phyloP scores from a whole-genome alignment of 768 basidiomycete genomes.

The Pleurotus tuber-regium region DNA sequence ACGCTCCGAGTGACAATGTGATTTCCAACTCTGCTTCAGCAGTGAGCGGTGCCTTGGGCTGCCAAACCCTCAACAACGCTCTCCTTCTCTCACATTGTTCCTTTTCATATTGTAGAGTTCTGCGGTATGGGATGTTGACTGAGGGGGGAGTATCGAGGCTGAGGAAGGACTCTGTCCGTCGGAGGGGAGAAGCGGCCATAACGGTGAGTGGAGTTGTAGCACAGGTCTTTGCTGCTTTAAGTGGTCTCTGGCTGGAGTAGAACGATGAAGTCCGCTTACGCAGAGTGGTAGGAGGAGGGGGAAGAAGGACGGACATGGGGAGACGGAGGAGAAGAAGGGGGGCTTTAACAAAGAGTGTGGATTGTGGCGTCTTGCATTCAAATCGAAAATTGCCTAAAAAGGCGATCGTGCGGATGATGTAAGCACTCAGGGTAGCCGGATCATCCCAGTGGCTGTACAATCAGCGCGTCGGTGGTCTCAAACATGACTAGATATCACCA shows the following conservation, averaged over 20 bases:
- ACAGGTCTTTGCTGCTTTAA: constrained; percentile 1
- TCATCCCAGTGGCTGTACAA: background rate
- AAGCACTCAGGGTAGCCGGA: constrained; percentile 2
- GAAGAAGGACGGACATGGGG: constrained; percentile 3
- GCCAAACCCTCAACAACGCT: constrained; percentile 4
- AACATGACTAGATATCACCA: background rate
- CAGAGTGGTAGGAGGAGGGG: background rate
- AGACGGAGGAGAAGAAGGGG: background rate
- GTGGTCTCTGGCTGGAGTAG: constrained; percentile 1
- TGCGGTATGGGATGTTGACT: background rate
- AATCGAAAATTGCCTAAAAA: constrained; percentile 2
- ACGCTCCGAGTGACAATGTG: background rate
- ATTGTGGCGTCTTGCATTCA: constrained; percentile 4
- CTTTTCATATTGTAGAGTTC: background rate
- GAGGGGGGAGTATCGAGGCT: background rate
- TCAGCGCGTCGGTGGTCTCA: background rate
- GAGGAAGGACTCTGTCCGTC: background rate
- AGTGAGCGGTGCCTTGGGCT: background rate
- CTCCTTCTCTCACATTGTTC: background rate
- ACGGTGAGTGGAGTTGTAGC: background rate
- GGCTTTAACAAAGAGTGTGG: background rate
- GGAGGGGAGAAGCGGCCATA: constrained; percentile 1
- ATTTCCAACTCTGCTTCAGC: background rate
- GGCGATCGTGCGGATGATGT: constrained; percentile 1
- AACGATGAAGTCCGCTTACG: constrained; percentile 1